Evolutionary conservation across 768 basidiomycete species (phyloP), one percentile per base, ranked within the genome.

Genomic region (Lentinula boryana): DNA sequence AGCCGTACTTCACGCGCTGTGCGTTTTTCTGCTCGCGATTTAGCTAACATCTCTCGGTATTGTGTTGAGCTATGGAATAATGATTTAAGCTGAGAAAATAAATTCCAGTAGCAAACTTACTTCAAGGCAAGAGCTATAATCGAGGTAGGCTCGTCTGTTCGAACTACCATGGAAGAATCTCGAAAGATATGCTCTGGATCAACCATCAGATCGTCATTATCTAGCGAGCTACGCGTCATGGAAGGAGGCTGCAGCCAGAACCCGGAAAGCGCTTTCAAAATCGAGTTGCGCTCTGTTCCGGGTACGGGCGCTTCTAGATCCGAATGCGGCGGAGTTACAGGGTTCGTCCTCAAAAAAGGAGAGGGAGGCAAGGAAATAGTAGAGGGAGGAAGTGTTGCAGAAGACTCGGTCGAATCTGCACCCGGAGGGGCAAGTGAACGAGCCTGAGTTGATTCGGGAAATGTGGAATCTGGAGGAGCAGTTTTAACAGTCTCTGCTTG

Each of bases 91-190:
- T 68, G 38, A 57, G 50, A 60, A n/a, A 18, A 33, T 12, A 9
- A 33, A 51, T 35, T 52, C n/a, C 31, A n/a, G 33, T 13, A 53
- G 55, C 12, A n/a, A 38, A 73, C 84, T 67, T 67, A 93, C 93
- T 89, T 92, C 53, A 99, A 75, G 5, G 94, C 93, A 60, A 98
- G 86, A 6, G 97, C 95, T 64, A 98, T 95, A 68, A 98, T 97
- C 16, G 96, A 98, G 0, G 95, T 97, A 2, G 96, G 97, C 69
- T 99, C 97, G 70, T 98, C 95, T 18, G 94, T 94, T 18, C 96
- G 84, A 18, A 99, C 89, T 55, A 98, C 87, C 84, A 98, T 95
- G 2, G 89, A 87, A 15, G 93, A 94, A 68, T 96, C 95, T 40
- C 92, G 82, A 75, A 97, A 98, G 52, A 98, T 88, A 68, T 98